Evolutionary conservation across 177 flowering plant genomes (phyloP), one percentile per base, ranked within the genome.

Genomic region (Vitis hybrid): DNA sequence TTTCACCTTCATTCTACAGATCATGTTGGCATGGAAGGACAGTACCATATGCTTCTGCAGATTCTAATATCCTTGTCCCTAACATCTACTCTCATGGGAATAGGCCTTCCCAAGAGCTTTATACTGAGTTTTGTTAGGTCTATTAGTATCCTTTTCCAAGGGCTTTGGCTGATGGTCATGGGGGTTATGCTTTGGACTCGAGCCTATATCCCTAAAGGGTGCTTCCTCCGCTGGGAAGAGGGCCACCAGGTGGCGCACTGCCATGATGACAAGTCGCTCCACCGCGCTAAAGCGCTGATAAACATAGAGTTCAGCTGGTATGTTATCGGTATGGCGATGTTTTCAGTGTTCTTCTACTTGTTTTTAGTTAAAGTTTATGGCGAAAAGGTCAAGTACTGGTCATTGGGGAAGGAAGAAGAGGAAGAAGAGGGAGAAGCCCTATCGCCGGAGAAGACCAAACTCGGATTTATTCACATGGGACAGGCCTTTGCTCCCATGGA

Each of bases 141-240:
- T 0, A 22, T 82, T 0, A 84, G 92, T 62, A 85, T 94, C 15
- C 0, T 81, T 3, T 86, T 85, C 71, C 94, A 89, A 74, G 98
- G 97, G 2, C 65, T 84, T 9, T 94, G 98, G 98, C 72, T 92
- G 5, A 76, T 86, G 39, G 69, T 83, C 50, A 89, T 87, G 90
- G 98, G 97, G 13, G 70, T 83, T 71, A 75, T 81, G 84, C 83
- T 94, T 12, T 94, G 94, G 94, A 92, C 90, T 0, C 97, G 96
- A 0, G 29, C 12, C 11, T 69, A 90, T 31, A 74, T 92, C 0
- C 82, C 92, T 0, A 92, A 90, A 71, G 96, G 91, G 3, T 94
- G 97, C 51, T 82, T 79, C 65, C 58, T 92, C 77, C 74, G 87
- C 77, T 19, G 15, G 12, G 92, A 94, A 48, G 89, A 86, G 2